phyloP scores from a whole-genome alignment of 371 early-diverging fungal species.

The Parasitella parasitica region DNA sequence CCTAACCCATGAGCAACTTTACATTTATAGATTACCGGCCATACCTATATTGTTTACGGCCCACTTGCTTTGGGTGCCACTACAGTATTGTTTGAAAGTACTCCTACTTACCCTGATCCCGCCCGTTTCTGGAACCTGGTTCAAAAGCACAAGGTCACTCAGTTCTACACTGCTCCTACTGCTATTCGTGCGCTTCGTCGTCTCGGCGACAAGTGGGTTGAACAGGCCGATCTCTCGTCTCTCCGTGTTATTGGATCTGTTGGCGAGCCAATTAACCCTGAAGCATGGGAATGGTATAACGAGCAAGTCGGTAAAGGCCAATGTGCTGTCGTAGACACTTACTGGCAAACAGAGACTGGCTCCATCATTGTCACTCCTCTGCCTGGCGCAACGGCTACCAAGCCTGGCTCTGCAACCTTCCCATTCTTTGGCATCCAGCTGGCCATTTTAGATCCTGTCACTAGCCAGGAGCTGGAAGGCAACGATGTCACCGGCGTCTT shows the following conservation, averaged over 20 bases:
- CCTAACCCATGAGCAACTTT: background rate
- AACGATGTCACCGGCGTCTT: conserved; percentile 91
- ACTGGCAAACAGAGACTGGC: conserved; percentile 97
- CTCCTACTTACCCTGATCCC: conserved; percentile 85
- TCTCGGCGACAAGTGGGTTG: conserved; percentile 81
- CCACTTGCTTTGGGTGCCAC: conserved; percentile 90
- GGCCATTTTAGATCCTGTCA: conserved; percentile 78
- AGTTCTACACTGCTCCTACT: conserved; percentile 99
- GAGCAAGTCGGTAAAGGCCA: conserved; percentile 84
- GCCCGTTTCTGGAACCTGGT: conserved; percentile 84
- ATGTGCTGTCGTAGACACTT: conserved; percentile 95
- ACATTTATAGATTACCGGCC: conserved; percentile 53
- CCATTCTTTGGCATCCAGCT: conserved; percentile 97
- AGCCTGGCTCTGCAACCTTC: conserved; percentile 95
- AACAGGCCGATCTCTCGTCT: conserved; percentile 71
- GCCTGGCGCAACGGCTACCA: conserved; percentile 82
- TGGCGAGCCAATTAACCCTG: conserved; percentile 98
- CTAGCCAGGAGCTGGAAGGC: conserved; percentile 73
- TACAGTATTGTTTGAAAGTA: conserved; percentile 91
- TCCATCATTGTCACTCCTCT: conserved; percentile 91
- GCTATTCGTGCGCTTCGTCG: conserved; percentile 94
- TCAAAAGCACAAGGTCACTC: conserved; percentile 87
- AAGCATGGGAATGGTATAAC: conserved; percentile 97
- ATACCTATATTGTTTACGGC: conserved; percentile 94
- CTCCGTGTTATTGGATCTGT: conserved; percentile 94